Conservation (phyloP, 1,139 yeast species). For the Debaryomyces coudertii region DNA sequence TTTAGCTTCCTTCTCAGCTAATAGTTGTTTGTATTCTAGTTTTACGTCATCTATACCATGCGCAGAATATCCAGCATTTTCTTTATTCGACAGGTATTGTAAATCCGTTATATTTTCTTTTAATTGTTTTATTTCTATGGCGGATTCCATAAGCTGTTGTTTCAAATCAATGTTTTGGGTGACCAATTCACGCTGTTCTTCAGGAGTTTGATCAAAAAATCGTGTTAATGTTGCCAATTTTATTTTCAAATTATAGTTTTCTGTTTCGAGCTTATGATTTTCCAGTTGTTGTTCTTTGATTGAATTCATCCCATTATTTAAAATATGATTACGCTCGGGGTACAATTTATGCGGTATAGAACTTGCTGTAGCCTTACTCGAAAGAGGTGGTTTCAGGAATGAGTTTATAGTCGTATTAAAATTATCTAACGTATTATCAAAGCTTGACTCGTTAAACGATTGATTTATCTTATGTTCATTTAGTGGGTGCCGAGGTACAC, state of each 20-base stretch:
- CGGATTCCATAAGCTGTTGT: slow-evolving; percentile 36
- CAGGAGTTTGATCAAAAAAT: slow-evolving; percentile 50
- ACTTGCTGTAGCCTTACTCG: background rate
- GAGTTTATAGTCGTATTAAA: slow-evolving; percentile 20
- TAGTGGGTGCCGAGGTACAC: background rate
- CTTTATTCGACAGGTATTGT: slow-evolving; percentile 21
- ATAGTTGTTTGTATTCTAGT: slow-evolving; percentile 14
- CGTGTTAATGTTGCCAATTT: slow-evolving; percentile 58
- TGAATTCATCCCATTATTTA: slow-evolving; percentile 34
- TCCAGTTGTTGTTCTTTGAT: slow-evolving; percentile 59
- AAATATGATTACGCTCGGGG: slow-evolving; percentile 14
- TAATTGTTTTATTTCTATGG: slow-evolving; percentile 19
- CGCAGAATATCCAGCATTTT: slow-evolving; percentile 16
- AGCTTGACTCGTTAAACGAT: slow-evolving; percentile 26
- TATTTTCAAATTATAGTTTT: slow-evolving; percentile 64
- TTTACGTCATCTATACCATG: slow-evolving; percentile 17
- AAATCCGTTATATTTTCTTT: slow-evolving; percentile 17
- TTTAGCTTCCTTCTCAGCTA: slow-evolving; percentile 21
- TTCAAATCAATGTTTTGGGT: slow-evolving; percentile 45
- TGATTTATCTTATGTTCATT: slow-evolving; percentile 2
- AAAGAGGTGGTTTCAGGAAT: slow-evolving; percentile 10
- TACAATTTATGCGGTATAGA: slow-evolving; percentile 2
- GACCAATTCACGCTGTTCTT: slow-evolving; percentile 41
- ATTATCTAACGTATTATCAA: slow-evolving; percentile 38
- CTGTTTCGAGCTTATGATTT: slow-evolving; percentile 54